These are phyloP conservation scores for Stenogyne calaminthoides DNA, from an alignment of 305 asterid genomes.

Conservation along the genomic window DNA sequence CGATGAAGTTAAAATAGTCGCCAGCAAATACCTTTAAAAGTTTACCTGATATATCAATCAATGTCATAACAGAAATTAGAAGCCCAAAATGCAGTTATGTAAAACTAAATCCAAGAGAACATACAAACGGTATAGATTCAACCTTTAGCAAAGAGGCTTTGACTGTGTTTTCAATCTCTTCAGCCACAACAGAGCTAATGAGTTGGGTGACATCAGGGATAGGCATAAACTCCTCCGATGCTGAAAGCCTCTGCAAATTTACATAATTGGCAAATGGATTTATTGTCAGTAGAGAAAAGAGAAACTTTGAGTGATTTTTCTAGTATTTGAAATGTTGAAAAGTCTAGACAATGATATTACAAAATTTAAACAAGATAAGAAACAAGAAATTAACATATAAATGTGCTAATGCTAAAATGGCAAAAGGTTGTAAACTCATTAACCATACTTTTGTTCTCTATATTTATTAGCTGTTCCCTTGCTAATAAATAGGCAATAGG, in stretches of 20 bases:
- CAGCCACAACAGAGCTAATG: constrained; percentile 36
- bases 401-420: background rate
- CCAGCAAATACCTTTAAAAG: constrained; percentile 5
- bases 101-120: constrained; percentile 3
- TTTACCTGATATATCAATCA: background rate
- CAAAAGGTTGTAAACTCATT: background rate
- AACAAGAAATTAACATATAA: background rate
- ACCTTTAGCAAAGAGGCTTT: constrained; percentile 83
- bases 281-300: background rate
- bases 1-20: constrained; percentile 13
- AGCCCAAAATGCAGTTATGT: constrained; percentile 15
- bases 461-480: background rate
- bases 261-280: constrained; percentile 1
- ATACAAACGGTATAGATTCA: constrained; percentile 23
- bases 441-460: constrained; percentile 15
- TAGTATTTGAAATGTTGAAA: constrained; percentile 1
- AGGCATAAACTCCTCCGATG: constrained; percentile 85
- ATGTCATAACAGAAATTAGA: constrained; percentile 15
- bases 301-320: background rate
- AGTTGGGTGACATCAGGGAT: constrained; percentile 47
- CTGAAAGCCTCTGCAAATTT: constrained; percentile 77
- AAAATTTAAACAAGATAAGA: background rate
- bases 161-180: constrained; percentile 64
- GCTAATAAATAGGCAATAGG: background rate
- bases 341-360: constrained; percentile 1